A percentile compares a stretch with the other conserved stretches of the same genome.
Evolutionary conservation across 805 yeast species (phyloP).

Genomic region (Danielia reshetovae): DNA sequence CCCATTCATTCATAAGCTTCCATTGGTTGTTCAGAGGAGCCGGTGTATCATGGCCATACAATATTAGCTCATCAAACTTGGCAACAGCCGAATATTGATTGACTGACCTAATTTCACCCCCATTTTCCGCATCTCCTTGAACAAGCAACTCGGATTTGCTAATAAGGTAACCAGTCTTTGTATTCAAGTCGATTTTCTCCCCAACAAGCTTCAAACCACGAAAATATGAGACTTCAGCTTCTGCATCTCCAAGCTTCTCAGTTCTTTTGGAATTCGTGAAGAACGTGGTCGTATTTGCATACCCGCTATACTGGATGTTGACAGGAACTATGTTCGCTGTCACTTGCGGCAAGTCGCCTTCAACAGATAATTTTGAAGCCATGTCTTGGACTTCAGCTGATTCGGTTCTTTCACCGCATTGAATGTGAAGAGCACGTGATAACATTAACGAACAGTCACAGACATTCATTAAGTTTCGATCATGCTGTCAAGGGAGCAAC

Average conservation of each 20-base stretch:
- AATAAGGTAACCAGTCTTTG: slow-evolving; percentile 9
- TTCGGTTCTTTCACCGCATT: too few species aligned
- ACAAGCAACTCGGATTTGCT: slow-evolving; percentile 8
- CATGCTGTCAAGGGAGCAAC: too few species aligned
- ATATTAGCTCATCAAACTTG: slow-evolving; percentile 7
- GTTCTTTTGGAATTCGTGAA: slow-evolving; percentile 10
- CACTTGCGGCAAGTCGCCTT: slow-evolving; percentile 6
- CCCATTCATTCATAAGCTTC: slow-evolving; percentile 13
- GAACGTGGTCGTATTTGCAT: slow-evolving; percentile 8
- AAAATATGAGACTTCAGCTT: slow-evolving; percentile 9
- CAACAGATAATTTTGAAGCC: slow-evolving; percentile 3
- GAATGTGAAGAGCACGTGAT: too few species aligned
- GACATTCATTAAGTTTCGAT: too few species aligned
- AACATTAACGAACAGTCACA: too few species aligned
- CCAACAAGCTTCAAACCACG: slow-evolving; percentile 16
- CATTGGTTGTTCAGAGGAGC: slow-evolving; percentile 14
- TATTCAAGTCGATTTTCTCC: slow-evolving; percentile 4
- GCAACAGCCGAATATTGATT: slow-evolving; percentile 12
- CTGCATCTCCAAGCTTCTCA: slow-evolving; percentile 3
- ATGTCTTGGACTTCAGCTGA: too few species aligned
- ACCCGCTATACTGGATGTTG: slow-evolving; percentile 12
- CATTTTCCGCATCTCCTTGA: neutral
- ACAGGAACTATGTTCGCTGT: slow-evolving; percentile 12
- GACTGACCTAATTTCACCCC: slow-evolving; percentile 3
- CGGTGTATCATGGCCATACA: slow-evolving; percentile 15